Base-by-base conservation (phyloP, 2,329 filamentous ascomycete species). In the Scytalidium lignicola region DNA sequence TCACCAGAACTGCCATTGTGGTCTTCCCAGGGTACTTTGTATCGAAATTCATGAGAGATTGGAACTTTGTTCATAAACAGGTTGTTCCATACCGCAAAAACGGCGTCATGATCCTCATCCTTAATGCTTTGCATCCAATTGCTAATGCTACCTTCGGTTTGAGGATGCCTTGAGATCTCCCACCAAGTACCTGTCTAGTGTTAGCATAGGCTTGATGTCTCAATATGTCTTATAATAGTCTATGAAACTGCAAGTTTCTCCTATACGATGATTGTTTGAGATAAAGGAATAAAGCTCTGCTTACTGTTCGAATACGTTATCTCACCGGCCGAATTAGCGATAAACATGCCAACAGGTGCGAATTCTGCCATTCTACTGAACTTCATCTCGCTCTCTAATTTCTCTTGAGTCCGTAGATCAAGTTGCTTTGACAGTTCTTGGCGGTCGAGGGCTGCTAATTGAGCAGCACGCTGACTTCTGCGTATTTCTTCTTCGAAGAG, bases 311-410 rank as follows among this genome's bases (percentile, higher is more conserved):
- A 88, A 62, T 89, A 93, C 9, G 79, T 87, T 58, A 93, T 87
- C 20, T 77, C 72, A 3, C 89, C 88, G 39, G 74, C 66, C 0
- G 79, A 75, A 60, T 90, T 79, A n/a, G 87, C 86, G 56, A 93
- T 91, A 64, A 92, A 92, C 70, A 95, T 85, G 22, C 88, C 89
- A 1, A 91, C 88, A 0, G 88, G 88, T 0, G 87, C 86, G 55
- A 90, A 88, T 61, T 91, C 88, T 2, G 88, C 87, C 86, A 93
- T 90, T 41, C 87, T 77, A 1, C 86, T 89, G 62, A 93, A 93
- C 50, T 85, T 85, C 26, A 86, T 84, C 64, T 93, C 88, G 62
- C 82, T 82, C 59, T 85, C 80, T 40, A 77, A 73, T 0, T 79
- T 79, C 58, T 85, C 79, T 56, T 79, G 75, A 1, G 80, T 83